Conservation (phyloP, 163 green algal species). For the Smithsoniella earleae region DNA sequence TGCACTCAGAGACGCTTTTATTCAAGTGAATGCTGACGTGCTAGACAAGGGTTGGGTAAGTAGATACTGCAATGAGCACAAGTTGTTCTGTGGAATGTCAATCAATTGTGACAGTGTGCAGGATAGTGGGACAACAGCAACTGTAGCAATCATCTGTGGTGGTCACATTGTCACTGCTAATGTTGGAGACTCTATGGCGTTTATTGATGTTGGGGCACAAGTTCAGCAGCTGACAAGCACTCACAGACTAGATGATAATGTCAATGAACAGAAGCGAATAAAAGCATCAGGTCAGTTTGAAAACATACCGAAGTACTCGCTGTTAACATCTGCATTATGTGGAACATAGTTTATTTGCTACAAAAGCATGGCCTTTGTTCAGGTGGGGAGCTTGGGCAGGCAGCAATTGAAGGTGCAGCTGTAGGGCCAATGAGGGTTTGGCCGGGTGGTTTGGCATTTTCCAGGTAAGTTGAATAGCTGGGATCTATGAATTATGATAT, state of each 20-base stretch:
- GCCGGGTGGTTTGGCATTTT: slow-evolving; percentile 87
- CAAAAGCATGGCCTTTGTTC: no score
- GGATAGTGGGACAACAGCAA: slow-evolving; percentile 4
- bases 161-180: slow-evolving; percentile 79
- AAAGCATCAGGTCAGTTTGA: no score
- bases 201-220: slow-evolving; percentile 74
- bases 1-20: no score
- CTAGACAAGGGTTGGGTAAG: no score
- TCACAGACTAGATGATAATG: slow-evolving; percentile 62
- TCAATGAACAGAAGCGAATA: slow-evolving; percentile 49
- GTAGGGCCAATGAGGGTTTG: slow-evolving; percentile 78
- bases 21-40: no score
- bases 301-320: no score
- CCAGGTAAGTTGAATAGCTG: no score
- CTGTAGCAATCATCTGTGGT: slow-evolving; percentile 36
- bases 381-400: slow-evolving; percentile 39
- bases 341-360: no score
- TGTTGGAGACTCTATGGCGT: slow-evolving; percentile 76
- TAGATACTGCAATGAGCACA: no score
- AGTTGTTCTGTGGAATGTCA: no score
- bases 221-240: slow-evolving; percentile 70
- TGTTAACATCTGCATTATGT: no score
- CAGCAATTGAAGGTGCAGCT: slow-evolving; percentile 49
- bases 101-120: background rate
- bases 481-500: no score